Evolutionary conservation across 306 rosid species (phyloP).

Genomic region (Myrica gale): DNA sequence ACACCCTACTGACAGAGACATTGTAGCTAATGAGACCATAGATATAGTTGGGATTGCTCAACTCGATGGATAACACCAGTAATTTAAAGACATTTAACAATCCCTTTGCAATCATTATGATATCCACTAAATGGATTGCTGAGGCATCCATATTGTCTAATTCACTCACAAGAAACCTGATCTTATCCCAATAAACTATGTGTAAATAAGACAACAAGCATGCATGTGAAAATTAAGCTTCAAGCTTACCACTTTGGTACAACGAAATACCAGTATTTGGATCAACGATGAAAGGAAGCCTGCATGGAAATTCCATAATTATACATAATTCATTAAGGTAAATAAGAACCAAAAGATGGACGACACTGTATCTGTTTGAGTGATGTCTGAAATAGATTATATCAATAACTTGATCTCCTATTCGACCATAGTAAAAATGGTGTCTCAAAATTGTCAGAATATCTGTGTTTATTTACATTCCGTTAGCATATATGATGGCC

Average conservation of each 20-base stretch:
- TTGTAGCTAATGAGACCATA: too few relatives aligned
- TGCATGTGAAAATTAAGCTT: neutral
- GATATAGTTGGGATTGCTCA: too few relatives aligned
- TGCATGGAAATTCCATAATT: slow-evolving; percentile 37
- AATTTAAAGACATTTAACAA: too few relatives aligned
- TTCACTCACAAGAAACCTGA: neutral
- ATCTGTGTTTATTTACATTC: neutral
- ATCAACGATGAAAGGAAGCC: slow-evolving; percentile 91
- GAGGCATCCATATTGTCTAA: neutral
- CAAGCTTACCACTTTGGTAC: slow-evolving; percentile 81
- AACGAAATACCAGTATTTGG: slow-evolving; percentile 56
- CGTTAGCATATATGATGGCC: neutral
- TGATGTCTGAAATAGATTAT: neutral
- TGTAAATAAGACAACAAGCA: neutral
- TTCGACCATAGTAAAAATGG: neutral
- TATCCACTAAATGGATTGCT: too few relatives aligned
- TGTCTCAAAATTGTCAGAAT: neutral
- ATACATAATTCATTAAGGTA: slow-evolving; percentile 6
- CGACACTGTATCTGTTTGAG: neutral
- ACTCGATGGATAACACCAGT: too few relatives aligned
- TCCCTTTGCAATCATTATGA: too few relatives aligned
- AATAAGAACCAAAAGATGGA: slow-evolving; percentile 12
- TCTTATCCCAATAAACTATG: neutral
- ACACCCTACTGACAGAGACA: too few relatives aligned
- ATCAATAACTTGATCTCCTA: neutral